Conservation (phyloP, 2,329 filamentous ascomycete genomes). For the Fusarium keratoplasticum region DNA sequence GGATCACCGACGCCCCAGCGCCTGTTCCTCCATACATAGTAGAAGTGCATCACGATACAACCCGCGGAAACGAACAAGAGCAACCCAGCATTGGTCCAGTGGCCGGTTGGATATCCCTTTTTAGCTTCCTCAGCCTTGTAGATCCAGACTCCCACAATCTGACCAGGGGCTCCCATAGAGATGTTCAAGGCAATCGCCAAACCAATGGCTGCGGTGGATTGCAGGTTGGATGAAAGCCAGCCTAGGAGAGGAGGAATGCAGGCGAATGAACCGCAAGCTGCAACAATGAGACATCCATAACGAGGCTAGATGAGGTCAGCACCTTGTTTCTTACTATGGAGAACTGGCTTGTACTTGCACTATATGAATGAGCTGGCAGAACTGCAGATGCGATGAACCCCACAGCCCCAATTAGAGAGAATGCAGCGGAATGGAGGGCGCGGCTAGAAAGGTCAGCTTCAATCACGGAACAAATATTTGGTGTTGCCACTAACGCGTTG, state of each 20-base stretch:
- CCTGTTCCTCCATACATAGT: constrained; percentile 62
- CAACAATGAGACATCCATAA: constrained; percentile 75
- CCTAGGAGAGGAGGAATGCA: constrained; percentile 74
- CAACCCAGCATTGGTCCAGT: constrained; percentile 72
- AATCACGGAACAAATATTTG: accelerated
- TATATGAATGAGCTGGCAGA: constrained; percentile 67
- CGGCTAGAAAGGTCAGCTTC: constrained; percentile 35
- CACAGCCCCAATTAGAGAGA: constrained; percentile 58
- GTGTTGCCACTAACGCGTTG: constrained; percentile 52
- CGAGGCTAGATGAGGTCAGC: constrained; percentile 50
- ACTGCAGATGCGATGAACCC: constrained; percentile 70
- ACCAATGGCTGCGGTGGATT: constrained; percentile 70
- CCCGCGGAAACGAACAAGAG: constrained; percentile 68
- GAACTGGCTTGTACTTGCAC: not conserved
- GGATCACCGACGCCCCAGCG: constrained; percentile 30
- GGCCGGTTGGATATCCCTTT: constrained; percentile 73
- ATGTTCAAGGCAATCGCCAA: constrained; percentile 76
- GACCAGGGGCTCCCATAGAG: constrained; percentile 71
- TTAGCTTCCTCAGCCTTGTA: constrained; percentile 72
- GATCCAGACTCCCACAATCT: constrained; percentile 79
- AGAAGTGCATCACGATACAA: constrained; percentile 63
- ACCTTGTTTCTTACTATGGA: accelerated
- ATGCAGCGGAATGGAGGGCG: constrained; percentile 53
- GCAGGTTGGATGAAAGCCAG: constrained; percentile 75
- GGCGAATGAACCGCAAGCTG: constrained; percentile 71